Base-by-base conservation (phyloP, 345 rosid genomes). In the Eucalyptus caleyi region DNA sequence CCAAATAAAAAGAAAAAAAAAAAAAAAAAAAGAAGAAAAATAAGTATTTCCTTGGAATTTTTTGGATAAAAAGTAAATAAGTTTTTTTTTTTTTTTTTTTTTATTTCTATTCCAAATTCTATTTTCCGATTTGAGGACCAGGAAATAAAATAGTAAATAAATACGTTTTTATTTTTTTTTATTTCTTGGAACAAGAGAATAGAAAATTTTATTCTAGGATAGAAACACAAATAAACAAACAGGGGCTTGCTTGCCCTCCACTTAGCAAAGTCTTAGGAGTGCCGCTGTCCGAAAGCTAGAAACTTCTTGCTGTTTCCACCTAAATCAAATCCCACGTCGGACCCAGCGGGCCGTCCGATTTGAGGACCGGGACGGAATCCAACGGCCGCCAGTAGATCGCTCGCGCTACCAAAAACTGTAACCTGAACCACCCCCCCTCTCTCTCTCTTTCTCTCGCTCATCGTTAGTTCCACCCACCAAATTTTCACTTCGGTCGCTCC, bases 41-140 rank as follows among this genome's bases (percentile, higher is more conserved):
- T 1, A 50, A 50, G 7, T 15, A 3, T 50, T 50, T 50, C 0
- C 0, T 50, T 16, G 18, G 7, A 50, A 50, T n/a, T n/a, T n/a
- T n/a, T n/a, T n/a, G n/a, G n/a, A n/a, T n/a, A n/a, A n/a, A n/a
- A n/a, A n/a, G n/a, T n/a, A n/a, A n/a, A 50, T 6, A 50, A 50
- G 7, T 50, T 50, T 50, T 50, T 50, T 50, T 1, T 1, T 50
- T 50, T 50, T 50, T 1, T 1, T 5, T 3, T 50, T 50, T 0
- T 50, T 50, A 5, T 50, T 14, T 49, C 0, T 50, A 0, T 49
- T 49, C 1, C 16, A 4, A 49, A 49, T 13, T 1, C 13, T n/a
- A n/a, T n/a, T n/a, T n/a, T n/a, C n/a, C n/a, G n/a, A n/a, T n/a
- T n/a, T n/a, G n/a, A n/a, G n/a, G n/a, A n/a, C n/a, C n/a, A n/a